These are phyloP conservation scores for Schizochytrium sp. DNA, from an alignment of 108 stramenopile species.

Conservation along the genomic window DNA sequence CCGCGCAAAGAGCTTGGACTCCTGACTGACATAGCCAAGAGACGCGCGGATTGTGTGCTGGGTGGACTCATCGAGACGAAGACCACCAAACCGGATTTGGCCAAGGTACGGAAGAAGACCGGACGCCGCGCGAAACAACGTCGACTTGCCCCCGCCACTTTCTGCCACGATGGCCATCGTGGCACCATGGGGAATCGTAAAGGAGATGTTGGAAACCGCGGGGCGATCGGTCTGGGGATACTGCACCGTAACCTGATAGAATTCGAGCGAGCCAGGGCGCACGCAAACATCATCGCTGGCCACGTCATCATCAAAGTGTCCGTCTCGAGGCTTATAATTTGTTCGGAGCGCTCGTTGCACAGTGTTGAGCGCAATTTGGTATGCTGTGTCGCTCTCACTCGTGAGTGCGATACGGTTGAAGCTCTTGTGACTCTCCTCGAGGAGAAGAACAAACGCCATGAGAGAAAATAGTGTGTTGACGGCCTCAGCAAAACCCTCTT, in stretches of 20 bases:
- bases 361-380: no score
- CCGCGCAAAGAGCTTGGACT: constrained; percentile 78
- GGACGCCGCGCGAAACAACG: constrained; percentile 70
- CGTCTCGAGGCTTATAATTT: no score
- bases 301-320: no score
- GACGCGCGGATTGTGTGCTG: constrained; percentile 54
- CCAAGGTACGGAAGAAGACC: constrained; percentile 81
- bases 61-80: constrained; percentile 61
- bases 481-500: neutral
- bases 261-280: constrained; percentile 41
- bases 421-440: no score
- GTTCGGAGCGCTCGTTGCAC: no score
- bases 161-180: constrained; percentile 81
- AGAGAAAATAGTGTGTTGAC: neutral
- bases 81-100: constrained; percentile 64
- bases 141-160: constrained; percentile 73
- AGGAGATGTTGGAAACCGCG: constrained; percentile 56
- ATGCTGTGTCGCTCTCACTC: no score
- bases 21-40: constrained; percentile 83
- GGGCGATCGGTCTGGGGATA: constrained; percentile 73
- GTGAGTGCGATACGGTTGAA: no score
- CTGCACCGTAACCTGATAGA: constrained; percentile 65
- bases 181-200: constrained; percentile 64
- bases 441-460: no score
- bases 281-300: no score